Evolutionary conservation across 2,329 filamentous ascomycete genomes (phyloP), one percentile per base, ranked within the genome.

Genomic region (Lizonia empirigonia): DNA sequence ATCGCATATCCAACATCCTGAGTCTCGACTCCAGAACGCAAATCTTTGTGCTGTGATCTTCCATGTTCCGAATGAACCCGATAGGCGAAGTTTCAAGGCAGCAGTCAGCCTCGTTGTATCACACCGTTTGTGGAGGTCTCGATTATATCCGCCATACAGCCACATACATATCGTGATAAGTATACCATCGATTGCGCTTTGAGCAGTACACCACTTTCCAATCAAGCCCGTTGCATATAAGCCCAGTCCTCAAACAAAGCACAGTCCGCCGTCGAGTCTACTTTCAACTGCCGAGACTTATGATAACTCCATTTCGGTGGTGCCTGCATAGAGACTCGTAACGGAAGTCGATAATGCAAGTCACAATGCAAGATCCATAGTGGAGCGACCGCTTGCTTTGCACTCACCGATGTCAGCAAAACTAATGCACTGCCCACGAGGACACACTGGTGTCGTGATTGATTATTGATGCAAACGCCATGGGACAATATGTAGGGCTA

Each of bases 401-500:
- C 40, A 26, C 37, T 48, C 35, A 53, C 50, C 44, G 44, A 53
- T 53, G 50, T 53, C 50, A 53, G 50, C 50, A 35, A 32, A 37
- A 33, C 50, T 48, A 53, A 53, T 48, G 44, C 50, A 30, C 34
- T 30, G 50, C 34, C 50, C 50, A 53, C 50, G 44, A 48, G 50
- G 44, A 38, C 44, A 40, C 37, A 12, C 15, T 50, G 45, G 29
- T 51, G 58, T 62, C 53, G 56, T 64, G 55, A 64, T 55, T 47
- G 45, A 58, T 53, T 46, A 39, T 53, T 34, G 27, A 63, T 65
- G 58, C 59, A 53, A 62, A 58, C 52, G 37, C 33, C 42, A 46
- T 20, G 16, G n/a, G 15, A 9, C 3, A 35, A 15, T 23, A 27
- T 35, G 34, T 44, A 50, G 48, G 53, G 50, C 30, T 47, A 22